Conservation (phyloP, 176 grass and related monocot genomes). For the Poa annua region DNA sequence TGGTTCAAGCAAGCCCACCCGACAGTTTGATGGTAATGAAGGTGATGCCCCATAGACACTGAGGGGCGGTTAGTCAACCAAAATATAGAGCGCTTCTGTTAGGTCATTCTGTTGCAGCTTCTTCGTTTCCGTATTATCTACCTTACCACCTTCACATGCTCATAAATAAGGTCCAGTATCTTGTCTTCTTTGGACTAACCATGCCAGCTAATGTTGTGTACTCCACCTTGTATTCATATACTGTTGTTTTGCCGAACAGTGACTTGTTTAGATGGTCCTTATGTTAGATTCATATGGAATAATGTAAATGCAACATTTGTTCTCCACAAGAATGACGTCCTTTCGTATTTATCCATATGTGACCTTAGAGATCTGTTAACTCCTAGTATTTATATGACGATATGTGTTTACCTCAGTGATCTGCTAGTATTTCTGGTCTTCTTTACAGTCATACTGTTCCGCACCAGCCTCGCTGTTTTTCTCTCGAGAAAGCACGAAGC, state of each 20-base stretch:
- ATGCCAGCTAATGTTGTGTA: slow-evolving; percentile 19
- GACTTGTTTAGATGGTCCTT: slow-evolving; percentile 34
- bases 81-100: slow-evolving; percentile 11
- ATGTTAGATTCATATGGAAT: slow-evolving; percentile 7
- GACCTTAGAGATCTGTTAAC: slow-evolving; percentile 17
- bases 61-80: not conserved
- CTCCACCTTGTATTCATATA: slow-evolving; percentile 29
- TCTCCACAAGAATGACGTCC: not conserved
- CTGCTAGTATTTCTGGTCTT: not conserved
- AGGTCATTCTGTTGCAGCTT: slow-evolving; percentile 26
- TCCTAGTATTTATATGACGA: not conserved
- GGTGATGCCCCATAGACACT: slow-evolving; percentile 28
- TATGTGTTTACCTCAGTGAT: not conserved
- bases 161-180: slow-evolving; percentile 53
- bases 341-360: slow-evolving; percentile 5
- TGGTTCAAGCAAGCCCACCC: slow-evolving; percentile 35
- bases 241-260: slow-evolving; percentile 29
- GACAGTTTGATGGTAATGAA: slow-evolving; percentile 17
- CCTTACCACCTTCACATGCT: slow-evolving; percentile 10
- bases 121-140: slow-evolving; percentile 15
- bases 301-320: slow-evolving; percentile 11
- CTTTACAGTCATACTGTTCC: not conserved
- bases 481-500: too few relatives aligned
- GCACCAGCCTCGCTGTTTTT: not conserved
- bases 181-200: slow-evolving; percentile 32